These are phyloP conservation scores for Epichloe aotearoae DNA, from an alignment of 2,329 filamentous ascomycete genomes.

Conservation along the genomic window DNA sequence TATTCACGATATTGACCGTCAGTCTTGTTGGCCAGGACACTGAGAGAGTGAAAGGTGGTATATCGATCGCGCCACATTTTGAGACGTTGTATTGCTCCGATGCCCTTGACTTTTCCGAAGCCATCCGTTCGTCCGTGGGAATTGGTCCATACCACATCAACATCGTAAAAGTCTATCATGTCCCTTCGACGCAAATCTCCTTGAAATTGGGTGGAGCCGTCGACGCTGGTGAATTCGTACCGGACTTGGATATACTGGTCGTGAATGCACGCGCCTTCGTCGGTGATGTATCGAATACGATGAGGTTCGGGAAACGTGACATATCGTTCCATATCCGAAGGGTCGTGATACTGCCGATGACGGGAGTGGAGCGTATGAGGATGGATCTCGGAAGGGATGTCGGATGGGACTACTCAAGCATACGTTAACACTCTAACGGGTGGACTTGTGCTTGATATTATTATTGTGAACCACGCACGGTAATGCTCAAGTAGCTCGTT, in stretches of 20 bases:
- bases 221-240: constrained; percentile 37
- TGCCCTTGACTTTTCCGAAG: constrained; percentile 35
- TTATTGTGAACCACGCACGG: constrained; percentile 16
- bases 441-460: too few relatives aligned
- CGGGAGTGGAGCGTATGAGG: constrained; percentile 37
- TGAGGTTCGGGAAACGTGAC: constrained; percentile 35
- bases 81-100: constrained; percentile 37
- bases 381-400: constrained; percentile 29
- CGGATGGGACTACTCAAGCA: constrained; percentile 27
- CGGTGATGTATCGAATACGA: constrained; percentile 33
- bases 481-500: constrained; percentile 39
- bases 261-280: constrained; percentile 32
- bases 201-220: constrained; percentile 34
- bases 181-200: constrained; percentile 34
- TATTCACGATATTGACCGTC: constrained; percentile 35
- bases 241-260: constrained; percentile 34
- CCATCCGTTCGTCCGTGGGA: constrained; percentile 33
- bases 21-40: constrained; percentile 33
- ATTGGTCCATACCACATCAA: constrained; percentile 40
- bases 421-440: neutral
- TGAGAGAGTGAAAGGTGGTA: constrained; percentile 33
- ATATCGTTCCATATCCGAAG: constrained; percentile 35
- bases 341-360: constrained; percentile 36
- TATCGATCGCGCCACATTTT: constrained; percentile 39
- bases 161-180: constrained; percentile 36